These are phyloP conservation scores for Phytophthora vignae DNA, from an alignment of 352 stramenopile genomes.

Conservation along the genomic window DNA sequence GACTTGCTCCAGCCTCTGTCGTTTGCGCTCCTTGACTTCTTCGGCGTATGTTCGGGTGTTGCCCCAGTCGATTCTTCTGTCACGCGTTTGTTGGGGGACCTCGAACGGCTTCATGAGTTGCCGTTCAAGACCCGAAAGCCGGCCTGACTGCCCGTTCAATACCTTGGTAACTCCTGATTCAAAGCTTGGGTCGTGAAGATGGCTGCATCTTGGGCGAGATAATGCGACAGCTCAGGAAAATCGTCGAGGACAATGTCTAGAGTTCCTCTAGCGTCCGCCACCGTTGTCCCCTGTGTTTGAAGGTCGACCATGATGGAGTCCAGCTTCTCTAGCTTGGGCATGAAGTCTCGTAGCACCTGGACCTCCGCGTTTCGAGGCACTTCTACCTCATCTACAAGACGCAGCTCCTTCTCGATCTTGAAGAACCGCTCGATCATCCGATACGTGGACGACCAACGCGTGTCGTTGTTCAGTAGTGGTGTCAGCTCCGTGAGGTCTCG, in stretches of 20 bases:
- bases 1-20: neutral
- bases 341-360: neutral
- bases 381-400: neutral
- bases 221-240: neutral
- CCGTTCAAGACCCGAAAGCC: neutral
- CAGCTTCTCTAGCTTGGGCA: neutral
- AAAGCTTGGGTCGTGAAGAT: neutral
- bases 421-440: neutral
- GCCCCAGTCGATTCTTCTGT: neutral
- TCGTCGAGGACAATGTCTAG: neutral
- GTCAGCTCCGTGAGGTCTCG: neutral
- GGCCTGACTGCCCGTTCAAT: neutral
- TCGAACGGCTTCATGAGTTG: neutral
- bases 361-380: neutral
- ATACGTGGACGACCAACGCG: neutral
- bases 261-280: neutral
- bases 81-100: neutral
- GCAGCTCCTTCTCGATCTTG: neutral
- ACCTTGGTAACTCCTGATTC: neutral
- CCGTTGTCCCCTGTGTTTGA: neutral
- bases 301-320: neutral
- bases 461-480: slow-evolving; percentile 1
- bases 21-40: neutral
- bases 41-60: neutral
- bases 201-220: neutral